phyloP scores from a whole-genome alignment of 352 stramenopile genomes.

The Pythium angustatum region DNA sequence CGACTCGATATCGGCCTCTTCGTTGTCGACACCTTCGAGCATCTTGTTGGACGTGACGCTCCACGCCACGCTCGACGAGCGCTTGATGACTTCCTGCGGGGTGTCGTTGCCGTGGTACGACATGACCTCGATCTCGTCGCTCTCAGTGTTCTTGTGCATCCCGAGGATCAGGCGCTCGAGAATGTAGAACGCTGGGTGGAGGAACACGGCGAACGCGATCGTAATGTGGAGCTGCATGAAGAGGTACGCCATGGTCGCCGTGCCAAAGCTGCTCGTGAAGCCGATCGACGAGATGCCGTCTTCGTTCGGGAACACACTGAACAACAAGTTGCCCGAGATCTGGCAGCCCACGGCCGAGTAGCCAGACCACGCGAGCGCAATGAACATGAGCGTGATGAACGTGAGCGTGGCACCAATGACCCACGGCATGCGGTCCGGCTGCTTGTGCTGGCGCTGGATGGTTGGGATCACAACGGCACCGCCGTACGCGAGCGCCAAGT shows the following conservation, averaged over 20 bases:
- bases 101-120: conserved; percentile 12
- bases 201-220: conserved; percentile 56
- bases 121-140: conserved; percentile 15
- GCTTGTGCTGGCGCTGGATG: conserved; percentile 23
- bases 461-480: conserved; percentile 35
- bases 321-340: conserved; percentile 65
- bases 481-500: conserved; percentile 36
- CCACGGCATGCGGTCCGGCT: conserved; percentile 32
- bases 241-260: conserved; percentile 42
- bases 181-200: conserved; percentile 57
- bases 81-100: conserved; percentile 22
- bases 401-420: conserved; percentile 32
- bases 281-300: conserved; percentile 24
- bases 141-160: conserved; percentile 26
- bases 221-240: conserved; percentile 57
- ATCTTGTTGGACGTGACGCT: conserved; percentile 25
- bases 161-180: conserved; percentile 32
- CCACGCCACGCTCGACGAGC: conserved; percentile 26
- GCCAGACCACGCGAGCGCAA: conserved; percentile 41
- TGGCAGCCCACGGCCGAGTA: conserved; percentile 63
- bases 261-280: conserved; percentile 22
- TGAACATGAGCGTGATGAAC: conserved; percentile 44
- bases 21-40: conserved; percentile 29
- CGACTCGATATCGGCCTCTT: conserved; percentile 33
- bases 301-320: conserved; percentile 25